Evolutionary conservation across 2,329 filamentous ascomycete species (phyloP).

Genomic region (Colletotrichum eleusines): DNA sequence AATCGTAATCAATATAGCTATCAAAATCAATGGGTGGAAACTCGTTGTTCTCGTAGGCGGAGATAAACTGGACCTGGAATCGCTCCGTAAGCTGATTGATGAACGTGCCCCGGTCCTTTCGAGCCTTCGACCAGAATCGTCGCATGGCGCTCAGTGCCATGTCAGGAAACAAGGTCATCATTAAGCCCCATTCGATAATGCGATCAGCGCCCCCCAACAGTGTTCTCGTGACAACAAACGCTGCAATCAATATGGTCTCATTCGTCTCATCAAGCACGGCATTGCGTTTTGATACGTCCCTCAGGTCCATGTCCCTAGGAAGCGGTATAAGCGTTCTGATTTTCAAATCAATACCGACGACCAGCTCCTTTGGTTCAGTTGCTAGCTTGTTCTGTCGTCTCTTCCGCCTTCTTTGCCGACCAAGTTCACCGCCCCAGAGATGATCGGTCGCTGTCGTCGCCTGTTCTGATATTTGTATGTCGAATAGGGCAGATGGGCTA

Average conservation of each 20-base stretch:
- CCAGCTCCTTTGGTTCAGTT: conserved; percentile 27
- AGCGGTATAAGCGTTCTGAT: conserved; percentile 33
- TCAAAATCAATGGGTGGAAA: conserved; percentile 74
- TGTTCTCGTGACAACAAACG: conserved; percentile 68
- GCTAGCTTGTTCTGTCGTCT: conserved; percentile 31
- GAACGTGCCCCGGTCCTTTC: conserved; percentile 63
- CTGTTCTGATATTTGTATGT: conserved; percentile 24
- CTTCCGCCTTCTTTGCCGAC: conserved; percentile 32
- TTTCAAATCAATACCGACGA: conserved; percentile 38
- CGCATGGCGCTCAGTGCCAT: conserved; percentile 64
- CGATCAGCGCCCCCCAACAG: conserved; percentile 71
- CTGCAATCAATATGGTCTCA: conserved; percentile 59
- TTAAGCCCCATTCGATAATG: conserved; percentile 70
- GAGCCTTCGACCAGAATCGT: conserved; percentile 67
- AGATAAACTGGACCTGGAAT: conserved; percentile 75
- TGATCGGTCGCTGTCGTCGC: conserved; percentile 43
- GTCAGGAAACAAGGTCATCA: conserved; percentile 67
- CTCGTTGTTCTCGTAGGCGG: conserved; percentile 73
- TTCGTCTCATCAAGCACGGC: conserved; percentile 40
- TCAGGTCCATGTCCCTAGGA: conserved; percentile 35
- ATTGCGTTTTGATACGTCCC: conserved; percentile 22
- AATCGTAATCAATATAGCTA: conserved; percentile 74
- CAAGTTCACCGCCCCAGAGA: conserved; percentile 38
- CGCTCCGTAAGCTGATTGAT: conserved; percentile 69
- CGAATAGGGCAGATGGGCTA: conserved; percentile 15